Evolutionary conservation across 108 stramenopile species (phyloP).

Genomic region (Skeletonema tropicum): DNA sequence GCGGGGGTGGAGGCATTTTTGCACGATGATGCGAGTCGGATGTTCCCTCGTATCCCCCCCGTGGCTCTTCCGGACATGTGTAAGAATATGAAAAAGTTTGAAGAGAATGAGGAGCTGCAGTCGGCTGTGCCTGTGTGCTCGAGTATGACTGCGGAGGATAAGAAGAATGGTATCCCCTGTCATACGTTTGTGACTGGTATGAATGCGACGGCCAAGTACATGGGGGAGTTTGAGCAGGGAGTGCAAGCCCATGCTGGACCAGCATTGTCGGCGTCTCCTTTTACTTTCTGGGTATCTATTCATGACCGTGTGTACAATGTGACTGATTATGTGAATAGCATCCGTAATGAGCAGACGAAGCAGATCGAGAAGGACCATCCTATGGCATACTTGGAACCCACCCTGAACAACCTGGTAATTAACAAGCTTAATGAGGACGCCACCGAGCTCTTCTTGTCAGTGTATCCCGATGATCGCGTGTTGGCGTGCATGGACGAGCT

Average conservation of each 20-base stretch:
- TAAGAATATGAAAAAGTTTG: conserved; percentile 44
- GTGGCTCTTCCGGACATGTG: conserved; percentile 44
- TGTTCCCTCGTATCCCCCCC: conserved; percentile 55
- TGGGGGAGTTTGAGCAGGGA: conserved; percentile 57
- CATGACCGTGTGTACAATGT: conserved; percentile 59
- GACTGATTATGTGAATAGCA: conserved; percentile 51
- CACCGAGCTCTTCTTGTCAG: conserved; percentile 47
- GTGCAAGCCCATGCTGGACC: conserved; percentile 46
- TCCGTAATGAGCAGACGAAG: conserved; percentile 56
- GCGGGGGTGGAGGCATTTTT: conserved; percentile 47
- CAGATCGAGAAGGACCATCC: conserved; percentile 54
- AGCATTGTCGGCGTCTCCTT: conserved; percentile 26
- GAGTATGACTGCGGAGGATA: conserved; percentile 42
- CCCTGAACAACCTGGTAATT: conserved; percentile 51
- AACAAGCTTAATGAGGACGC: conserved; percentile 66
- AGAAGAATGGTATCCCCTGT: conserved; percentile 51
- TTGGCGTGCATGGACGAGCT: conserved; percentile 55
- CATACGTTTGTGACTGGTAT: conserved; percentile 48
- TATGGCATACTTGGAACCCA: conserved; percentile 50
- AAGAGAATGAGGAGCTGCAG: conserved; percentile 26
- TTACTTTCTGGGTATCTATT: conserved; percentile 53
- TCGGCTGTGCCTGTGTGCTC: conserved; percentile 19
- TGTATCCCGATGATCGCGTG: conserved; percentile 42
- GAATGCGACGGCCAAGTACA: conserved; percentile 39
- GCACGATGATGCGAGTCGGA: conserved; percentile 50